A percentile compares a stretch with the other conserved stretches of the same genome.
phyloP scores from a whole-genome alignment of 768 basidiomycete genomes.

The Russula sp. region DNA sequence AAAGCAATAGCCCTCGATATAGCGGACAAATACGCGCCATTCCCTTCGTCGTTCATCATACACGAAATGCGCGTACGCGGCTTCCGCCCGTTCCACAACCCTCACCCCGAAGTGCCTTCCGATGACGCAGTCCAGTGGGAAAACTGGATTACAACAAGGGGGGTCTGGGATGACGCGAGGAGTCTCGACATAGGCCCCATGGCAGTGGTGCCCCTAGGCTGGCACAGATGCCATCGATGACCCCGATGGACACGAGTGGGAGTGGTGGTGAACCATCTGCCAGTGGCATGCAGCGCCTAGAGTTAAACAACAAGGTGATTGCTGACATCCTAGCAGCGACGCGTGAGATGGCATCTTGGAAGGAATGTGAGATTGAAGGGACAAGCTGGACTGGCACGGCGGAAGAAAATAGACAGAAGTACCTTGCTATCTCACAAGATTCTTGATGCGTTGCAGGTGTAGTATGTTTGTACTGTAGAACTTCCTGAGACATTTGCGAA shows the following conservation, averaged over 20 bases:
- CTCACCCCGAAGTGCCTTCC: constrained; percentile 30
- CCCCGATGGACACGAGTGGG: too few species aligned
- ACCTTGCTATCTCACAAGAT: too few species aligned
- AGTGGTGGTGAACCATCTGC: too few species aligned
- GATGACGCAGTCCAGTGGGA: constrained; percentile 8
- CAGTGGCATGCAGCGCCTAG: too few species aligned
- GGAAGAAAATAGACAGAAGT: neutral
- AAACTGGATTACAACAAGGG: constrained; percentile 6
- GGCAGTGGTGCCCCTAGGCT: too few species aligned
- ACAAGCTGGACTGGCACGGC: neutral
- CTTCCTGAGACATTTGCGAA: too few species aligned
- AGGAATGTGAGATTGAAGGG: neutral
- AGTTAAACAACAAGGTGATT: neutral
- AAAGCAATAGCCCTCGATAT: constrained; percentile 39
- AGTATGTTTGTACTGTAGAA: too few species aligned
- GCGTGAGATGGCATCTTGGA: neutral
- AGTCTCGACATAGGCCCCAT: neutral
- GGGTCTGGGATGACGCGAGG: neutral
- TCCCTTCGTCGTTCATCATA: constrained; percentile 38
- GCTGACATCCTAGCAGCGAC: neutral
- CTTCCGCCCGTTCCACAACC: constrained; percentile 33
- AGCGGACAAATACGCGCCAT: constrained; percentile 35
- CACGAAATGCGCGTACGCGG: constrained; percentile 41
- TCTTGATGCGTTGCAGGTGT: too few species aligned
- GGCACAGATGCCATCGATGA: neutral